Percentiles rank a stretch among this genome's conserved stretches.
Evolutionary conservation across 1,284 basidiomycete genomes (phyloP).

Genomic region (Malassezia nana): DNA sequence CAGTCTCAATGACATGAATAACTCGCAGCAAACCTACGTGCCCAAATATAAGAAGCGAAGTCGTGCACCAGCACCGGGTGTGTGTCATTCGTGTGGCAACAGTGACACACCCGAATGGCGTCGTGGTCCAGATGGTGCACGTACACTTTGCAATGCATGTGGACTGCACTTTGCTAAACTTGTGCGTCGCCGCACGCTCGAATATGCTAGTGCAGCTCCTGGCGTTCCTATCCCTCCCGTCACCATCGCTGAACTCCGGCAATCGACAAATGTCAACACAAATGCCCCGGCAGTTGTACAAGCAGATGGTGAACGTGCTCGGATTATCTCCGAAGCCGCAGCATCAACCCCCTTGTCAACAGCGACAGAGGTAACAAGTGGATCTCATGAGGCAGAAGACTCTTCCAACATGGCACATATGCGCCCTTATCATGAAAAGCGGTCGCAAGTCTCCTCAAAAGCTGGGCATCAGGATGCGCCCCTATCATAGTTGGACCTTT

Average conservation of each 20-base stretch:
- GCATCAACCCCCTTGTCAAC: background rate
- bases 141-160: constrained; percentile 47
- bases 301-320: constrained; percentile 3
- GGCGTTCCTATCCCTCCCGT: constrained; percentile 24
- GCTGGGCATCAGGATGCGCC: background rate
- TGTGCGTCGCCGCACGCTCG: constrained; percentile 26
- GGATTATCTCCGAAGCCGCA: background rate
- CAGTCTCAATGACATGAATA: background rate
- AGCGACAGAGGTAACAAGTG: background rate
- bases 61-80: constrained; percentile 39
- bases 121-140: constrained; percentile 40
- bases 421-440: background rate
- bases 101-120: constrained; percentile 45
- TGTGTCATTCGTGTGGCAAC: constrained; percentile 37
- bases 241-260: constrained; percentile 34
- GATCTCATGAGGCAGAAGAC: background rate
- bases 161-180: constrained; percentile 37
- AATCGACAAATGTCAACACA: constrained; percentile 23
- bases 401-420: background rate
- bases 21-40: constrained; percentile 6
- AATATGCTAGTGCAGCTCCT: constrained; percentile 21
- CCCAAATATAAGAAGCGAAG: constrained; percentile 46
- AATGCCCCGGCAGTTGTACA: background rate
- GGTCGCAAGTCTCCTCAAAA: background rate
- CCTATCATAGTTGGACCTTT: background rate